Base-by-base conservation (phyloP, 805 yeast species). In the Nakazawaea populi region DNA sequence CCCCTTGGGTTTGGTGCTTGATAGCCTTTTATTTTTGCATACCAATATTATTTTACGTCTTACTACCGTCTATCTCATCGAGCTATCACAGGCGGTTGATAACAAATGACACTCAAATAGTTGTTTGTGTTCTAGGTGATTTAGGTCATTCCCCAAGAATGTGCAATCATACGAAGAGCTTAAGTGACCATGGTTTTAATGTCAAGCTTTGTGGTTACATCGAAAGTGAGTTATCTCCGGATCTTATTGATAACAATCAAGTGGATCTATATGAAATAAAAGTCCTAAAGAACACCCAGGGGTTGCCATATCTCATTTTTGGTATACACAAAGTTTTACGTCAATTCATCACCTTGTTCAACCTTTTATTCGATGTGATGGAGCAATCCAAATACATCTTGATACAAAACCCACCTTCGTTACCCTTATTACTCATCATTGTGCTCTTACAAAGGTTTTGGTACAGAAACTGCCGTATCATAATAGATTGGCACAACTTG, bases 401-500 rank as follows among this genome's bases (percentile, higher is more conserved):
- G 63, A 76, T 94, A 31, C 95, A 87, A 69, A 94, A 92, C 65
- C 99, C 99, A 0, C 99, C 99, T 0, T 80, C 89, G 4, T 74
- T 94, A 45, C 99, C 99, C 0, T 72, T 89, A 2, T 67, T 94
- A 12, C 77, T 87, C 0, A 70, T 91, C 2, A 74, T 81, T 0
- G 76, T 85, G 1, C 27, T 83, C 1, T 81, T 78, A 61, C 76
- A 79, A 52, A 65, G 70, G 43, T 41, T 51, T n/a, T 45, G 49
- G 50, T 66, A 80, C 42, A 76, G 79, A 10, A 74, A 81, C 2
- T 73, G 91, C 4, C 75, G 77, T 60, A 66, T 92, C 28, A 75
- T 94, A 24, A 79, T 94, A 46, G 99, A 94, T 67, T 94, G 99
- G 99, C 99, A 94, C 67, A 94, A 94, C 66, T 73, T 94, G 58